These are phyloP conservation scores for Adenanthera pavonina DNA, from an alignment of 306 rosid species.

Conservation along the genomic window DNA sequence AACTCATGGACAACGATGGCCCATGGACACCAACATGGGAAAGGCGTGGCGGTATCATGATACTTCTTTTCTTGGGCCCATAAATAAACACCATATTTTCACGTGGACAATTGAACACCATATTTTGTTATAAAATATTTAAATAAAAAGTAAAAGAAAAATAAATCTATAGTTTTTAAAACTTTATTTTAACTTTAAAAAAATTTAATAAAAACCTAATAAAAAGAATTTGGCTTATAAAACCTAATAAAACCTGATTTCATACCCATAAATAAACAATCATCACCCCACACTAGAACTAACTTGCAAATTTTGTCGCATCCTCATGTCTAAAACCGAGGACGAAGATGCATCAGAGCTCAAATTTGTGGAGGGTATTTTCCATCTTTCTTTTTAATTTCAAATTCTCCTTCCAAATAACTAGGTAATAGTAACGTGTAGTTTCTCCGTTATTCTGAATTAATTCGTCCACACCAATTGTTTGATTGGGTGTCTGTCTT, in stretches of 20 bases:
- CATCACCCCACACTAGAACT: neutral
- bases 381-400: neutral
- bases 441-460: neutral
- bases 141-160: too few relatives aligned
- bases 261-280: neutral
- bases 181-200: too few relatives aligned
- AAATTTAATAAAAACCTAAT: neutral
- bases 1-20: too few relatives aligned
- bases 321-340: constrained; percentile 3
- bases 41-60: too few relatives aligned
- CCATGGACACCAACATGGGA: too few relatives aligned
- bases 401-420: neutral
- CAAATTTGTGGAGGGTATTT: constrained; percentile 43
- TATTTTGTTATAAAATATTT: too few relatives aligned
- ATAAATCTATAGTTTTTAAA: too few relatives aligned
- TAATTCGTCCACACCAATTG: neutral
- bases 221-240: too few relatives aligned
- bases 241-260: neutral
- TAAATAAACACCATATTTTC: too few relatives aligned
- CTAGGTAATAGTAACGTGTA: neutral
- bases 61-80: too few relatives aligned
- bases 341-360: constrained; percentile 48
- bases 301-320: neutral
- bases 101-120: too few relatives aligned
- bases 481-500: neutral